Conservation (phyloP, 2,329 filamentous ascomycete genomes). For the Diaporthe sp. region DNA sequence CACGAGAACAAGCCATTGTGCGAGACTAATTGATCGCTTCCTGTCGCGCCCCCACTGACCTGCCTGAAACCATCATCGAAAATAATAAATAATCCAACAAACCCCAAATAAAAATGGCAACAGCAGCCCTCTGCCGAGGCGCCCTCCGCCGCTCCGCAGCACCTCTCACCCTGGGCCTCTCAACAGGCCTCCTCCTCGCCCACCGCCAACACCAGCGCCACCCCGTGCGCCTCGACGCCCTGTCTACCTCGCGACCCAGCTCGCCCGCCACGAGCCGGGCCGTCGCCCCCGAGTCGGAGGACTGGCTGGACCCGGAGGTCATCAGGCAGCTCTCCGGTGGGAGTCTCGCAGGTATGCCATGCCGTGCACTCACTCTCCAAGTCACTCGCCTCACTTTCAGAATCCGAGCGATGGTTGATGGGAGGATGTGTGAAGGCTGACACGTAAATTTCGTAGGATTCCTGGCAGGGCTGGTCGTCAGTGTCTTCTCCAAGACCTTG, state of each 20-base stretch:
- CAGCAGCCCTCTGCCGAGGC: conserved; percentile 40
- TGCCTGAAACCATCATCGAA: too few relatives aligned
- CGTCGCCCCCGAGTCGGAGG: conserved; percentile 38
- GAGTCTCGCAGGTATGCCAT: conserved; percentile 60
- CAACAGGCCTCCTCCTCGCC: conserved; percentile 41
- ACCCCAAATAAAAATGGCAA: conserved; percentile 17
- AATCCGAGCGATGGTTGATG: not conserved
- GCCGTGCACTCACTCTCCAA: not conserved
- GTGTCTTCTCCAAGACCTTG: conserved; percentile 78
- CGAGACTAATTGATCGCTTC: rapidly evolving
- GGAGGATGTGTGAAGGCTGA: not conserved
- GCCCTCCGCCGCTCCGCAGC: conserved; percentile 42
- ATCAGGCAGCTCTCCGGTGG: conserved; percentile 66
- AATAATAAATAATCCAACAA: not conserved
- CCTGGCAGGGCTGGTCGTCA: conserved; percentile 73
- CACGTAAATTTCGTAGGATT: conserved; percentile 60
- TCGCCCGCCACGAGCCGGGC: conserved; percentile 40
- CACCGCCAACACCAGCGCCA: conserved; percentile 42
- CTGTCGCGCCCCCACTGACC: not conserved
- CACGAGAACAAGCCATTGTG: not conserved
- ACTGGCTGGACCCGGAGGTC: conserved; percentile 49
- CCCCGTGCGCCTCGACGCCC: conserved; percentile 48
- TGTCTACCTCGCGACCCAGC: conserved; percentile 25
- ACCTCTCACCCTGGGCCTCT: conserved; percentile 44
- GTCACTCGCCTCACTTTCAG: not conserved